Conservation (phyloP, 225 moss, liverwort and hornwort genomes). For the Marchantia paleacea region DNA sequence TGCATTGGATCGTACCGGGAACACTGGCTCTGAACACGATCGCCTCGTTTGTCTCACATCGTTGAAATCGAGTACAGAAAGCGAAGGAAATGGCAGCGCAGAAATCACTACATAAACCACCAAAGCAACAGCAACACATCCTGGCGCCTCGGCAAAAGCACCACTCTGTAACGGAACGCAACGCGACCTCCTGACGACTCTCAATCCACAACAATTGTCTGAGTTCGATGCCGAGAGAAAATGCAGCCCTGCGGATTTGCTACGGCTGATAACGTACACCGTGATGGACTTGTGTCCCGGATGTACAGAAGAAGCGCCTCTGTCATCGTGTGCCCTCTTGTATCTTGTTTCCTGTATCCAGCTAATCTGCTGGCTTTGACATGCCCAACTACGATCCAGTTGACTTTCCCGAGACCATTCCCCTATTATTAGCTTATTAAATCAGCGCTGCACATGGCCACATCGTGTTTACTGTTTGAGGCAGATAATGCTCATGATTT, state of each 20-base stretch:
- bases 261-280: neutral
- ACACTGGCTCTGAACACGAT: conserved; percentile 30
- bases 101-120: conserved; percentile 27
- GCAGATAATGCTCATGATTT: conserved; percentile 12
- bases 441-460: neutral
- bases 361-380: neutral
- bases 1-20: conserved; percentile 27
- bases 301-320: neutral
- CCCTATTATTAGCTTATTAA: neutral
- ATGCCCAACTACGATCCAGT: conserved; percentile 2
- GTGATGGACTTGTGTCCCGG: neutral
- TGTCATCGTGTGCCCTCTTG: neutral
- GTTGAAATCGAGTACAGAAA: conserved; percentile 32
- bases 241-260: neutral
- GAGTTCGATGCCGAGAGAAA: neutral
- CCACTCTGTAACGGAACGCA: neutral
- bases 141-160: neutral
- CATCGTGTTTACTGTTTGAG: conserved; percentile 7
- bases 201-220: neutral
- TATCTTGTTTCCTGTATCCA: too few species aligned
- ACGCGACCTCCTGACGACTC: neutral
- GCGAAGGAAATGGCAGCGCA: conserved; percentile 21
- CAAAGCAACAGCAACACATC: conserved; percentile 32
- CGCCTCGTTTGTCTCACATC: conserved; percentile 26
- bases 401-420: neutral